Evolutionary conservation across 2,329 filamentous ascomycete species (phyloP).

Genomic region (Torrubiellomyces zombiae): DNA sequence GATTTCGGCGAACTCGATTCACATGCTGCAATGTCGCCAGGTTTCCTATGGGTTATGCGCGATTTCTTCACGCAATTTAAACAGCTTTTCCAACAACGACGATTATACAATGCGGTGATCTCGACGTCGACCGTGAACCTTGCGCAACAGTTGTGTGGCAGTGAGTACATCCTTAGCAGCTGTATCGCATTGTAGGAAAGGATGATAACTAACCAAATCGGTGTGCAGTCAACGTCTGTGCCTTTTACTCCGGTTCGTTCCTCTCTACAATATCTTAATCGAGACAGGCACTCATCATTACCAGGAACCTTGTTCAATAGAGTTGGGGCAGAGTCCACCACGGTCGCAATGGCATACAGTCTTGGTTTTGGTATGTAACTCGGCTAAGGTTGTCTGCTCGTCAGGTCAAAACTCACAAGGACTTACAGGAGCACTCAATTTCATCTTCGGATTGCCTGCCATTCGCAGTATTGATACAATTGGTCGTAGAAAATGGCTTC

Average conservation of each 20-base stretch:
- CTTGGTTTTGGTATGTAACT: conserved; percentile 13
- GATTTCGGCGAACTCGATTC: conserved; percentile 9
- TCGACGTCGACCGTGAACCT: conserved; percentile 15
- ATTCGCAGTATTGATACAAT: conserved; percentile 17
- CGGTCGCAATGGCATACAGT: conserved; percentile 12
- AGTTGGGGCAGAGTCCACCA: conserved; percentile 7
- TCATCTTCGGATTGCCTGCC: conserved; percentile 23
- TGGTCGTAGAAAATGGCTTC: conserved; percentile 25
- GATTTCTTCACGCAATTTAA: conserved; percentile 13
- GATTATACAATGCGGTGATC: conserved; percentile 15
- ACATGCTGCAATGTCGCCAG: conserved; percentile 9
- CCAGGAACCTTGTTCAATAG: conserved; percentile 10
- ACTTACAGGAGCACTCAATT: conserved; percentile 21
- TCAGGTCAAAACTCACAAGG: no score
- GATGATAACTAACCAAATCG: not conserved
- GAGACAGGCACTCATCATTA: no score
- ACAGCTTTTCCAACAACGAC: conserved; percentile 12
- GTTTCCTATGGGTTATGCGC: conserved; percentile 11
- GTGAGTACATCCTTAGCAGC: conserved; percentile 10
- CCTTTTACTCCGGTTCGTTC: conserved; percentile 24
- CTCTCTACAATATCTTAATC: no score
- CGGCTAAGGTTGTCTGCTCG: not conserved
- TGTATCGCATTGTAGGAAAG: conserved; percentile 8
- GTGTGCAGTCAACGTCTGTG: conserved; percentile 22
- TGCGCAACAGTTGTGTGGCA: conserved; percentile 17